Evolutionary conservation across 176 grass and related monocot species (phyloP), one percentile per base, ranked within the genome.

Genomic region (Guadua angustifolia): DNA sequence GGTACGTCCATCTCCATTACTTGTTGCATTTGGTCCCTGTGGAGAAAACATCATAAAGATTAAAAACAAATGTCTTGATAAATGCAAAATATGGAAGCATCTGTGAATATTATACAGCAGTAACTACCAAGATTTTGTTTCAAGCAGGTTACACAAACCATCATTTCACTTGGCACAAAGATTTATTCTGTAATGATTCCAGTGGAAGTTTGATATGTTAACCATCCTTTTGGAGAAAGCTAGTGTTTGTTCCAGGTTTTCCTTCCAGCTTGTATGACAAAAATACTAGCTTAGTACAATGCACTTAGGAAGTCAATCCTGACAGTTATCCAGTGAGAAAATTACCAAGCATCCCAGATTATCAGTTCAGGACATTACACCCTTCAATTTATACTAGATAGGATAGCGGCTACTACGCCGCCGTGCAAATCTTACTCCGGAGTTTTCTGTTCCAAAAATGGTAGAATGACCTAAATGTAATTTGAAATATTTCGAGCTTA

Each of bases 11-110:
- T 70, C 83, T 83, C 60, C 39, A 52, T 87, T 82, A 38, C 53
- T 77, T 73, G 78, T 64, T 36, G 55, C 83, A 72, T 75, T 85
- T 43, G 45, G 64, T 71, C 77, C 87, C 95, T 90, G 79, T 4
- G 10, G 63, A 79, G 14, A 43, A 91, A 88, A 85, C 29, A 80
- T 69, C 25, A 56, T 15, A 56, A 13, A 65, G 52, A 66, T 72
- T 60, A 55, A 51, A 71, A 79, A 73, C 36, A 46, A n/a, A 25
- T 36, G 25, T 35, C 71, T 82, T 71, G 9, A 79, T 10, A 75
- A 45, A 82, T 82, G 51, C 59, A 67, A 66, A 45, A 65, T 76
- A 42, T 40, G 32, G 24, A 88, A 70, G 57, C 46, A 80, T 25
- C 18, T 32, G 58, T 80, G 8, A 49, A 73, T 63, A 53, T 45